Conservation (phyloP, 2,329 filamentous ascomycete species). For the Berkeleyomyces rouxiae region DNA sequence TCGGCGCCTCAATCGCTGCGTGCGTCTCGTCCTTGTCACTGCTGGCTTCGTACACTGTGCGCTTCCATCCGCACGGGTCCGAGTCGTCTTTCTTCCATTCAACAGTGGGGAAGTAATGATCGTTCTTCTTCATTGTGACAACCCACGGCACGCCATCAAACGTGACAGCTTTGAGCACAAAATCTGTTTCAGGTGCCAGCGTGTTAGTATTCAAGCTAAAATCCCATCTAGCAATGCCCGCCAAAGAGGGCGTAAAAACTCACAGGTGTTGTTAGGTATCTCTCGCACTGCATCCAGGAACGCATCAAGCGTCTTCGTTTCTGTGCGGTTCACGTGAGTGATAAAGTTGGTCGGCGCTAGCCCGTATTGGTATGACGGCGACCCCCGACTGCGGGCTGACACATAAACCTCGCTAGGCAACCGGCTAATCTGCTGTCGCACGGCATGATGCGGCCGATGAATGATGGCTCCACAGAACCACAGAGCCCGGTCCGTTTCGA, state of each 20-base stretch:
- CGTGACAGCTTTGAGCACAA: constrained; percentile 90
- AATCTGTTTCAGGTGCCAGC: constrained; percentile 39
- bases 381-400: constrained; percentile 67
- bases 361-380: constrained; percentile 75
- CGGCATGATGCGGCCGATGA: constrained; percentile 86
- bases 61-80: constrained; percentile 44
- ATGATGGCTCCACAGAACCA: constrained; percentile 91
- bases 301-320: constrained; percentile 63
- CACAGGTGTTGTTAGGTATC: constrained; percentile 89
- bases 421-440: constrained; percentile 92
- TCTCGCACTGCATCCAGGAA: constrained; percentile 70
- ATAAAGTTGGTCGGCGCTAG: constrained; percentile 95
- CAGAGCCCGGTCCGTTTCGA: constrained; percentile 83
- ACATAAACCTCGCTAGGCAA: constrained; percentile 95
- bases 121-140: constrained; percentile 99
- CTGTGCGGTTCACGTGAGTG: constrained; percentile 79
- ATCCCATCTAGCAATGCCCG: too few relatives aligned
- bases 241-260: constrained; percentile 17
- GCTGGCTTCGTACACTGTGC: constrained; percentile 28
- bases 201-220: constrained; percentile 13
- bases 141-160: constrained; percentile 99
- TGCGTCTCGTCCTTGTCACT: constrained; percentile 1
- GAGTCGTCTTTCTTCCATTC: constrained; percentile 49
- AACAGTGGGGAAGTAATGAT: constrained; percentile 73
- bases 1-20: neutral